Conservation (phyloP, 495 filamentous ascomycete species). For the Daldinia concentrica region DNA sequence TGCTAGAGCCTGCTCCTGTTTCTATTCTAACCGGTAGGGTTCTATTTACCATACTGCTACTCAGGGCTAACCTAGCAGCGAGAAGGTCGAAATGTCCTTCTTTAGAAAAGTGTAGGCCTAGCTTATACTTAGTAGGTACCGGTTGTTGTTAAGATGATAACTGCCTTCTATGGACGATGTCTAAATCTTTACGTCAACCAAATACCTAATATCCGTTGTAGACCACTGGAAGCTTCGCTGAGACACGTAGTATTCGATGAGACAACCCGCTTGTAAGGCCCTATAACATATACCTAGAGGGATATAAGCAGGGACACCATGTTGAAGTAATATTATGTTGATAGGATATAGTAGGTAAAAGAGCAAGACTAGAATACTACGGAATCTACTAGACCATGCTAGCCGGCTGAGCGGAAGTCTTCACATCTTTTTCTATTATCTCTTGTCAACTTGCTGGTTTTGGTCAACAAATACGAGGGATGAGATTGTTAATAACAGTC, state of each 20-base stretch:
- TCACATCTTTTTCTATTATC: not conserved
- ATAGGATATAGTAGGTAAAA: not conserved
- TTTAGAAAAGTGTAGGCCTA: not conserved
- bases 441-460: not conserved
- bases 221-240: not conserved
- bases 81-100: not conserved
- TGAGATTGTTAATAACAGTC: not conserved
- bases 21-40: not conserved
- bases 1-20: not conserved
- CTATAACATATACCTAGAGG: not conserved
- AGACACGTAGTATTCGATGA: not conserved
- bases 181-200: not conserved
- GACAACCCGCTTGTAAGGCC: not conserved
- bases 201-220: not conserved
- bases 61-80: not conserved
- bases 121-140: not conserved
- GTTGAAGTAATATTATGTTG: not conserved
- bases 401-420: conserved; percentile 16
- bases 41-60: not conserved
- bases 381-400: not conserved
- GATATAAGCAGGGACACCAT: not conserved
- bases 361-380: not conserved
- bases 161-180: not conserved
- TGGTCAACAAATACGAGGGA: not conserved
- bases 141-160: not conserved